A percentile compares a stretch with the other conserved stretches of the same genome.
Conservation (phyloP, 225 moss, liverwort and hornwort species). For the Pseudoscleropodium purum region DNA sequence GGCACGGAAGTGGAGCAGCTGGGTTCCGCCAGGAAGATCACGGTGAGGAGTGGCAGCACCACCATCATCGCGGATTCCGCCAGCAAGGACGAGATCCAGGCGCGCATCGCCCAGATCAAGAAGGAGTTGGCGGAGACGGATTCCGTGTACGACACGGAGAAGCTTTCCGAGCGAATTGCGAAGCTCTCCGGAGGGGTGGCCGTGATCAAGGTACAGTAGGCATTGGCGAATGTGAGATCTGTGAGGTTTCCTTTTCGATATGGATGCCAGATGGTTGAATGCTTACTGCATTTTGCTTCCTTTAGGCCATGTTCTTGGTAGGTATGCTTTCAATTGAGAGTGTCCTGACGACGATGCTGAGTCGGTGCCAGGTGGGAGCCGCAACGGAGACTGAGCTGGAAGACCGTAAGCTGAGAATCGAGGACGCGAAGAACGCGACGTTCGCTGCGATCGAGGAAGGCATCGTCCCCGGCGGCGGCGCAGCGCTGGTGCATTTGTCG, state of each 20-base stretch:
- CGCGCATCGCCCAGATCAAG: slow-evolving; percentile 92
- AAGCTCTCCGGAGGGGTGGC: slow-evolving; percentile 93
- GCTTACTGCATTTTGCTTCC: fast-evolving
- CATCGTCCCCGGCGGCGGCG: slow-evolving; percentile 92
- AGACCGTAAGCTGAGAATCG: slow-evolving; percentile 84
- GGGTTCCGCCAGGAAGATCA: slow-evolving; percentile 78
- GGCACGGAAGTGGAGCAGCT: slow-evolving; percentile 66
- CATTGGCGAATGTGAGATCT: not conserved
- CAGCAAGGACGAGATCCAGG: slow-evolving; percentile 92
- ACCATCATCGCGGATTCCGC: slow-evolving; percentile 92
- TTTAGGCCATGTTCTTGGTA: not conserved
- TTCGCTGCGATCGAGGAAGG: slow-evolving; percentile 98
- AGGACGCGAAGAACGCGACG: slow-evolving; percentile 97
- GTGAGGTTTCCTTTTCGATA: too few species aligned
- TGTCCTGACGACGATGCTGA: not conserved
- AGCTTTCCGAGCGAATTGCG: slow-evolving; percentile 92
- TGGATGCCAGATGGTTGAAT: not conserved
- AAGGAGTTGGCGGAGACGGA: slow-evolving; percentile 87
- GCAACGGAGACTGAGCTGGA: slow-evolving; percentile 96
- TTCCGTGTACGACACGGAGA: slow-evolving; percentile 90
- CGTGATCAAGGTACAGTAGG: slow-evolving; percentile 49
- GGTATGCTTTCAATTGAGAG: not conserved
- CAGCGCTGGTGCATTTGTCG: slow-evolving; percentile 81
- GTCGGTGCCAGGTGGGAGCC: slow-evolving; percentile 50
- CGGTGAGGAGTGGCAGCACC: slow-evolving; percentile 46